phyloP scores from a whole-genome alignment of 805 yeast species.

The Candida andamanensis region DNA sequence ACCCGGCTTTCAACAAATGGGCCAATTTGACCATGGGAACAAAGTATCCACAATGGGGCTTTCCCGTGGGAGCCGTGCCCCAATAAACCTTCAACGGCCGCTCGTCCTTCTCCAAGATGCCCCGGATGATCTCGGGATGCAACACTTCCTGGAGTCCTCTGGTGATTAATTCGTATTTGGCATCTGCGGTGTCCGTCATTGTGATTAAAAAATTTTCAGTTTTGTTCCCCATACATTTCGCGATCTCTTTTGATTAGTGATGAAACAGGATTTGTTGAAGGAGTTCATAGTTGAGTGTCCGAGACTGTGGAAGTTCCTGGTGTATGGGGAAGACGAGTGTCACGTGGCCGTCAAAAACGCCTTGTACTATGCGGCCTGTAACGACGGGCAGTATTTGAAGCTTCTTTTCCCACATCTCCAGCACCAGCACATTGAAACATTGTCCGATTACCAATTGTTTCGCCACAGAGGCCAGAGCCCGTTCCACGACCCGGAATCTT shows the following conservation, averaged over 20 bases:
- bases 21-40: conserved; percentile 97
- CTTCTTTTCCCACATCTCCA: conserved; percentile 29
- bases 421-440: conserved; percentile 12
- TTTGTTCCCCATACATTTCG: not conserved
- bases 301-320: conserved; percentile 10
- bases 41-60: conserved; percentile 97
- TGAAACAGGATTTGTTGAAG: conserved; percentile 20
- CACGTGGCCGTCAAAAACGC: conserved; percentile 23
- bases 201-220: conserved; percentile 1
- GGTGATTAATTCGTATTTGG: conserved; percentile 71
- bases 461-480: conserved; percentile 4
- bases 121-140: conserved; percentile 80
- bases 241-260: conserved; percentile 2
- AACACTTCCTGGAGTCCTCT: conserved; percentile 88
- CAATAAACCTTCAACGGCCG: conserved; percentile 86
- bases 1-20: conserved; percentile 91
- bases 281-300: conserved; percentile 25
- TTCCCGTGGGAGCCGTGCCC: conserved; percentile 99
- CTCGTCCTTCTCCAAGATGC: conserved; percentile 73
- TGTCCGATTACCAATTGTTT: conserved; percentile 8
- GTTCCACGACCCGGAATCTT: no score
- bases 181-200: conserved; percentile 32
- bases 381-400: conserved; percentile 32
- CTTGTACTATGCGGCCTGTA: conserved; percentile 28
- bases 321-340: conserved; percentile 10